Evolutionary conservation across 2,329 filamentous ascomycete genomes (phyloP), one percentile per base, ranked within the genome.

Genomic region (Clonostachys sp.): DNA sequence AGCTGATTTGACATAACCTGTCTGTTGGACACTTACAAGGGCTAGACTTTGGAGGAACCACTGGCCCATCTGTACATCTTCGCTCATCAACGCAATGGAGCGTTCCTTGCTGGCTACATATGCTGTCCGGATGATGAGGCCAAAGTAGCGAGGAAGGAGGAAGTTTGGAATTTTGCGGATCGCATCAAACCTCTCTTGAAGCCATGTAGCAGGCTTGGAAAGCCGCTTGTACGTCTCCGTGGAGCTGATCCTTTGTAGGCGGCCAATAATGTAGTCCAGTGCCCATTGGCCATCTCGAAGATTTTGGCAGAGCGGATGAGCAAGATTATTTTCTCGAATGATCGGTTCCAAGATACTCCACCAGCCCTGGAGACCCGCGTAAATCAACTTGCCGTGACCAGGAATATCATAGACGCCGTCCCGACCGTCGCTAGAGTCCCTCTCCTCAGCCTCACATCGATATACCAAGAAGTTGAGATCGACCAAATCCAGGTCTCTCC

Each of bases 361-460:
- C 92, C 94, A 99, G 36, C 95, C 95, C 65, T 99, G 94, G n/a
- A 99, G 77, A 51, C 94, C 94, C 50, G 92, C 92, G 65, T 97
- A 99, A 3, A 96, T 89, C 40, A 96, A 78, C 50, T 87, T 83
- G 3, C 91, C 92, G 60, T 91, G 75, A 2, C 85, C 84, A 2
- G 94, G 94, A 53, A 99, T 86, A 45, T 84, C 80, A 68, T 97
- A 99, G 9, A 85, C 84, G n/a, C 94, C 92, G 62, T 96, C 89
- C 50, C 80, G 78, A 5, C 90, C 89, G 45, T 78, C 79, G 53
- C 87, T 96, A 7, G 80, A 82, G 55, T 94, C 90, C 43, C 82
- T 80, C 66, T 83, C 95, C 65, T 99, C 94, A 4, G 90, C 83
- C 51, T 97, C 91, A 54, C 89, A 95, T 50, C 90, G 83, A 67